Conservation (phyloP, 179 eudicot genomes). For the Beta corolliflora region DNA sequence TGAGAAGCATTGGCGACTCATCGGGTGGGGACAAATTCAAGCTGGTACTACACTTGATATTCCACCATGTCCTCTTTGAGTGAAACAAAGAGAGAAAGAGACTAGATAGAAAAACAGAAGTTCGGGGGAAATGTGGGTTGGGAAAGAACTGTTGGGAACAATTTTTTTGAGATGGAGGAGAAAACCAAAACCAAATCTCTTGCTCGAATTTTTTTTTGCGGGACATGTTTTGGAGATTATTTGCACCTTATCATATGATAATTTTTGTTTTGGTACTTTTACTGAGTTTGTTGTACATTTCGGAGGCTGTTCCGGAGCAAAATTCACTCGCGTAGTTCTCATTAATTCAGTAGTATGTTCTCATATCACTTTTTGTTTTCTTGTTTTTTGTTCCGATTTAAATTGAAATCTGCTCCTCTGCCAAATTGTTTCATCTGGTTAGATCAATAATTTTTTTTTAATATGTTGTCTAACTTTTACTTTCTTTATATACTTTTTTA, state of each 20-base stretch:
- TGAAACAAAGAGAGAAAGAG: conserved; percentile 1
- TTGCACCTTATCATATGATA: conserved; percentile 12
- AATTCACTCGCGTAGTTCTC: neutral
- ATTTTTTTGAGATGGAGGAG: conserved; percentile 45
- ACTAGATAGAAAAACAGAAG: conserved; percentile 3
- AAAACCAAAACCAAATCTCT: conserved; percentile 29
- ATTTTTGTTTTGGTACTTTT: neutral
- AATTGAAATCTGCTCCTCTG: no score
- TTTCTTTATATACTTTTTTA: no score
- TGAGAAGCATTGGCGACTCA: conserved; percentile 97
- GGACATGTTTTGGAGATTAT: conserved; percentile 21
- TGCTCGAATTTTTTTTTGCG: conserved; percentile 25
- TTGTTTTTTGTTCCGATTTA: neutral
- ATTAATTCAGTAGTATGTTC: neutral
- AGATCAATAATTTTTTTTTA: no score
- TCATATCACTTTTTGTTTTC: neutral
- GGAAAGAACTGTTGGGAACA: conserved; percentile 30
- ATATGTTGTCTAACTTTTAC: no score
- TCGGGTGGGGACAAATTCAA: conserved; percentile 98
- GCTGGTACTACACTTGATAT: conserved; percentile 82
- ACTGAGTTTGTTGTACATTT: conserved; percentile 7
- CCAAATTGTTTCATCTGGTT: no score
- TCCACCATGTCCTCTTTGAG: conserved; percentile 81
- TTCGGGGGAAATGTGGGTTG: conserved; percentile 34
- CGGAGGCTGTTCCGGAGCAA: neutral